Percentiles rank a stretch among this genome's conserved stretches.
phyloP scores from a whole-genome alignment of 345 rosid species.

The Brassica incana region DNA sequence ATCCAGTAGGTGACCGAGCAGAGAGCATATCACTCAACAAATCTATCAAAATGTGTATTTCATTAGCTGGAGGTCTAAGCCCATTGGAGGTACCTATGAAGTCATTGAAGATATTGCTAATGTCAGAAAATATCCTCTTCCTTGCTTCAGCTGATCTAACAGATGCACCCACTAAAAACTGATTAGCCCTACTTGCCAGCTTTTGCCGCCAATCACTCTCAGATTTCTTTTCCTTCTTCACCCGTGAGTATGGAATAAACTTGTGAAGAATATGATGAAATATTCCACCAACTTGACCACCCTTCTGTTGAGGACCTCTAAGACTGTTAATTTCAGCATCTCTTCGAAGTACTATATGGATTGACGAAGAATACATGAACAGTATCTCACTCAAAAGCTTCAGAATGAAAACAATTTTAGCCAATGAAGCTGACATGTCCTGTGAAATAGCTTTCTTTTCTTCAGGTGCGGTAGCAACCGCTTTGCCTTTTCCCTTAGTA shows the following conservation, averaged over 20 bases:
- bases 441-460: slow-evolving; percentile 53
- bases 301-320: slow-evolving; percentile 56
- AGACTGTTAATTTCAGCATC: slow-evolving; percentile 70
- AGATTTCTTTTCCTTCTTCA: slow-evolving; percentile 66
- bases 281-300: slow-evolving; percentile 57
- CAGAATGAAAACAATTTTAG: slow-evolving; percentile 81
- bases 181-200: slow-evolving; percentile 74
- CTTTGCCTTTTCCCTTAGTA: slow-evolving; percentile 85
- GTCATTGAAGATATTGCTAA: slow-evolving; percentile 60
- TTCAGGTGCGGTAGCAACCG: slow-evolving; percentile 60
- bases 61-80: slow-evolving; percentile 57
- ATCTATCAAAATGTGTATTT: slow-evolving; percentile 71
- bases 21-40: slow-evolving; percentile 82
- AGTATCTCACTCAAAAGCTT: slow-evolving; percentile 89
- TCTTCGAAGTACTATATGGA: slow-evolving; percentile 75
- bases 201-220: slow-evolving; percentile 94
- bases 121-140: slow-evolving; percentile 75
- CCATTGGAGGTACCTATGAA: slow-evolving; percentile 65
- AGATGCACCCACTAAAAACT: slow-evolving; percentile 84
- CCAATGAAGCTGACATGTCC: slow-evolving; percentile 73
- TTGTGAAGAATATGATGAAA: slow-evolving; percentile 79
- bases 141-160: slow-evolving; percentile 91
- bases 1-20: slow-evolving; percentile 83
- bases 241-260: slow-evolving; percentile 64
- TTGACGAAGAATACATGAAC: slow-evolving; percentile 79